Conservation (phyloP, 179 eudicot genomes). For the Vitellaria paradoxa region DNA sequence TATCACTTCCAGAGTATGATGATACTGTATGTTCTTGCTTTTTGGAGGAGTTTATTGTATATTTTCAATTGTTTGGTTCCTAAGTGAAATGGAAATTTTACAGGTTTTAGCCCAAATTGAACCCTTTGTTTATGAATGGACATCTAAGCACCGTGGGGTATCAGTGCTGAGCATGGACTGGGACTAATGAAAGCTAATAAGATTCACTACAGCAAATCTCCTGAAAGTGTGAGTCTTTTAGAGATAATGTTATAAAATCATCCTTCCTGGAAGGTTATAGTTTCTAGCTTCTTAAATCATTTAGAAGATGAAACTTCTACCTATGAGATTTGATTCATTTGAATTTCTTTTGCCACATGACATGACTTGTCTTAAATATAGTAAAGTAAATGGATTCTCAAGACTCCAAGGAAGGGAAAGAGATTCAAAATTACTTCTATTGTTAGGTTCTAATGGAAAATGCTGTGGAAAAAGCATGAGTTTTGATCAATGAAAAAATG, state of each 20-base stretch:
- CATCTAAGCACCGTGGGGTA: slow-evolving; percentile 88
- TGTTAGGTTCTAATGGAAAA: too few species aligned
- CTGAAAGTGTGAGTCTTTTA: slow-evolving; percentile 65
- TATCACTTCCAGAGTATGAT: slow-evolving; percentile 70
- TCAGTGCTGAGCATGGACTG: slow-evolving; percentile 96
- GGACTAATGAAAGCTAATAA: slow-evolving; percentile 96
- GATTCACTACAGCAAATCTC: slow-evolving; percentile 89
- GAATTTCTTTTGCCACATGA: not conserved
- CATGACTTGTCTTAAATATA: not conserved
- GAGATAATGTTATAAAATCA: not conserved
- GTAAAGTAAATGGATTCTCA: not conserved
- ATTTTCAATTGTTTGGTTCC: slow-evolving; percentile 1
- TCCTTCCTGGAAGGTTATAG: slow-evolving; percentile 4
- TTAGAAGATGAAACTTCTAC: slow-evolving; percentile 1
- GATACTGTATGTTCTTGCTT: slow-evolving; percentile 50
- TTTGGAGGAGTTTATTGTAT: not conserved
- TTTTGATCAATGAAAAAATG: too few species aligned
- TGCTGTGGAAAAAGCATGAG: too few species aligned
- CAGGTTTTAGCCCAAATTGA: slow-evolving; percentile 84
- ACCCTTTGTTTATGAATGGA: slow-evolving; percentile 98
- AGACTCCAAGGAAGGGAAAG: not conserved
- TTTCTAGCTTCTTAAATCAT: not conserved
- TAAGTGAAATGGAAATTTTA: slow-evolving; percentile 12
- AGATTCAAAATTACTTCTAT: too few species aligned
- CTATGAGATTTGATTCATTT: not conserved